These are phyloP conservation scores for Gaeumannomyces tritici DNA, from an alignment of 2,329 filamentous ascomycete genomes.

Conservation along the genomic window DNA sequence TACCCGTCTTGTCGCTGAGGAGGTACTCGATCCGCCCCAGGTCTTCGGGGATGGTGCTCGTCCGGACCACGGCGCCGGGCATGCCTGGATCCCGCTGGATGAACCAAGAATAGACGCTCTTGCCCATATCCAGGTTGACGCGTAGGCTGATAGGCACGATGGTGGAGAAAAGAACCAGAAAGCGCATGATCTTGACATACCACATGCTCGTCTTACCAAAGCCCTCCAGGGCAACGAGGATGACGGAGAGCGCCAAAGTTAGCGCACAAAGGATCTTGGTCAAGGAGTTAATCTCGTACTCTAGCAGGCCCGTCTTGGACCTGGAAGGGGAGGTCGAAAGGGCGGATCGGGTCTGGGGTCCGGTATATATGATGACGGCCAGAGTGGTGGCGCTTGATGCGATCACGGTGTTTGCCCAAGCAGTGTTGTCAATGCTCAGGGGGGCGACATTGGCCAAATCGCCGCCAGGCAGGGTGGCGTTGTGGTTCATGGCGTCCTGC, in stretches of 20 bases:
- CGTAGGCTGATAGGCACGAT: slow-evolving; percentile 96
- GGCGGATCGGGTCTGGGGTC: slow-evolving; percentile 85
- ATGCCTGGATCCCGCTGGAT: slow-evolving; percentile 90
- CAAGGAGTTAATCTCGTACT: slow-evolving; percentile 93
- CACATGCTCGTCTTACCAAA: slow-evolving; percentile 65
- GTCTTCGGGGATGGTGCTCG: slow-evolving; percentile 95
- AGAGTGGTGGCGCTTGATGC: slow-evolving; percentile 85
- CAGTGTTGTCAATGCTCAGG: slow-evolving; percentile 90
- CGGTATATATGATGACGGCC: slow-evolving; percentile 89
- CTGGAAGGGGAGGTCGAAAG: slow-evolving; percentile 85
- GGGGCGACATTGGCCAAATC: slow-evolving; percentile 50
- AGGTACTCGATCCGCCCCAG: slow-evolving; percentile 93
- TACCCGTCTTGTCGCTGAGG: slow-evolving; percentile 96
- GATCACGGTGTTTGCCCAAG: slow-evolving; percentile 96
- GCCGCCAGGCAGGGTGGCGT: slow-evolving; percentile 21
- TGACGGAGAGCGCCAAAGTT: slow-evolving; percentile 75
- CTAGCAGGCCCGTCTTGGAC: slow-evolving; percentile 86
- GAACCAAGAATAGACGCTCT: slow-evolving; percentile 91
- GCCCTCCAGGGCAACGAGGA: slow-evolving; percentile 80
- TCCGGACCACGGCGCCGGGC: slow-evolving; percentile 83
- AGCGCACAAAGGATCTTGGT: slow-evolving; percentile 92
- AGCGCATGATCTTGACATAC: slow-evolving; percentile 98
- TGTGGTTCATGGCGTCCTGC: slow-evolving; percentile 30
- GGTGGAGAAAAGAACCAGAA: slow-evolving; percentile 95
- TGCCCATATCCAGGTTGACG: slow-evolving; percentile 95